These are phyloP conservation scores for Tolypocladium sp. DNA, from an alignment of 2,329 filamentous ascomycete species.

Conservation along the genomic window DNA sequence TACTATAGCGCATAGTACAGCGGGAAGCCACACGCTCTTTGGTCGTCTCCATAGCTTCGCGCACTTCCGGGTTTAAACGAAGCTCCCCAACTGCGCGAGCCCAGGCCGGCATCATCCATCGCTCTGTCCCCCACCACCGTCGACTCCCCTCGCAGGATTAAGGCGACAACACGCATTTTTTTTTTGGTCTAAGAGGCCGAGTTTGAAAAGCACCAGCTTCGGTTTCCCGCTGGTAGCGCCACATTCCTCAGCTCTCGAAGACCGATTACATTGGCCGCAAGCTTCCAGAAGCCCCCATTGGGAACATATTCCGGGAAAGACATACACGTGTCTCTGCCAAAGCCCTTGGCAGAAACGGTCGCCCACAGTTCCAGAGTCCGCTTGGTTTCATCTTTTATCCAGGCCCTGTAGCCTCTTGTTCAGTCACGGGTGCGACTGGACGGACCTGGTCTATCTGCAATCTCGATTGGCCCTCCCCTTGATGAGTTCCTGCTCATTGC, in stretches of 20 bases:
- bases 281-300: background rate
- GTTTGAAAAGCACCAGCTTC: background rate
- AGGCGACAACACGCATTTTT: background rate
- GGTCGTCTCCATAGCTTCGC: background rate
- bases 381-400: background rate
- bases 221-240: background rate
- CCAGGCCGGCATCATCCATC: background rate
- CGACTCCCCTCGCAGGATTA: background rate
- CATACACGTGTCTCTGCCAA: background rate
- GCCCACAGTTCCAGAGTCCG: background rate
- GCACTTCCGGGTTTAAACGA: background rate
- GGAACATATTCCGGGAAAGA: background rate
- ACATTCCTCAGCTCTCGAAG: background rate
- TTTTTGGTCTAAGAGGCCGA: background rate
- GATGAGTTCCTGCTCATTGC: background rate
- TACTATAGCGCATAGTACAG: background rate
- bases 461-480: background rate
- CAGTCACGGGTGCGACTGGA: background rate
- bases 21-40: background rate
- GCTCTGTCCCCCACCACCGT: background rate
- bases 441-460: background rate
- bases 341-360: background rate
- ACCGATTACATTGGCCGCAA: background rate
- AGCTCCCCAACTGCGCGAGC: background rate
- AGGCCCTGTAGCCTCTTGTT: background rate